Evolutionary conservation across 345 rosid genomes (phyloP), one percentile per base, ranked within the genome.

Genomic region (Eucalyptus polybractea): DNA sequence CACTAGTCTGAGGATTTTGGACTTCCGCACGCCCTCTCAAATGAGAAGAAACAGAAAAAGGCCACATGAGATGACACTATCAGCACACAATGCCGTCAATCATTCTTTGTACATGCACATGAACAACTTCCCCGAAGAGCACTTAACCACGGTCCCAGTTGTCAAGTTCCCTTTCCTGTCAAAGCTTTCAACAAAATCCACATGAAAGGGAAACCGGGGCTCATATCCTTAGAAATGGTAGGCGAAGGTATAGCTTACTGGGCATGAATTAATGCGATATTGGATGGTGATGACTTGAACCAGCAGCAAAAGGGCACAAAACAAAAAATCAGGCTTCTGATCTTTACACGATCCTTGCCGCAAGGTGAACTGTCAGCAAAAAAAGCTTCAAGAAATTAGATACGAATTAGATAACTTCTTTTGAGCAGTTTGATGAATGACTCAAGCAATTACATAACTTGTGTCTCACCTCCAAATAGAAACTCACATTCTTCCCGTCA

Each of bases 391-490:
- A 37, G 85, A 76, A 76, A 76, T 40, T 76, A 21, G 29, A 76
- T 40, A 37, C 8, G 29, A 76, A 12, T 40, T 76, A 76, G 47
- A 76, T 76, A 37, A 44, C 85, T 40, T 76, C 85, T 76, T 10
- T 76, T 42, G 85, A 76, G 85, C 85, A 40, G 29, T 76, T 76
- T 40, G 47, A 40, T 40, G 85, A 76, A 37, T 12, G 27, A 76
- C 85, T 40, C 85, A 76, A 37, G 85, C 7, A 76, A 76, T 76
- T 21, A 22, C 45, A 76, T 76, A 40, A 19, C 85, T 69, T 93
- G 96, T 45, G 97, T 40, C 86, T 87, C 4, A 69, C 88, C 88
- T 51, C 86, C 51, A 42, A 49, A 37, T 89, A 50, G 87, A 81
- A 81, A n/a, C 51, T 27, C 50, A 4, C 88, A 87, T 72, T 40